Evolutionary conservation across 2,329 filamentous ascomycete species (phyloP).

Genomic region (Coleophoma cylindrospora): DNA sequence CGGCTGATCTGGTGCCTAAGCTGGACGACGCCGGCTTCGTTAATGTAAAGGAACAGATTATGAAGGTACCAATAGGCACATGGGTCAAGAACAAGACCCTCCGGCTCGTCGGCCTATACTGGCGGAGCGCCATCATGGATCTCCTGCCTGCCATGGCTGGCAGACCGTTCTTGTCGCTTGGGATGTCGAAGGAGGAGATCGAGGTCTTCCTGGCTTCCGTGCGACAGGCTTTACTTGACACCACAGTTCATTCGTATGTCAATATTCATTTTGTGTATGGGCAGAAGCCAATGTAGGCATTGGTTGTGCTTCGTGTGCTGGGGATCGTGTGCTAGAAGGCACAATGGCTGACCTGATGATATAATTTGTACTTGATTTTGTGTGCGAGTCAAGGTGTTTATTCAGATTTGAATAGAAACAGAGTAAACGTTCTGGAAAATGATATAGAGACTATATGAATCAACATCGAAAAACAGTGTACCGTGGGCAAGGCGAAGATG

Average conservation of each 20-base stretch:
- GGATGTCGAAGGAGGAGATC: constrained; percentile 28
- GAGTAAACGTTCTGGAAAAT: too few relatives aligned
- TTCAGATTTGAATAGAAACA: too few relatives aligned
- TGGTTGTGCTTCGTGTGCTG: too few relatives aligned
- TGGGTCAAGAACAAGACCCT: constrained; percentile 45
- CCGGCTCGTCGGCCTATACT: constrained; percentile 40
- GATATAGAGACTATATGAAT: too few relatives aligned
- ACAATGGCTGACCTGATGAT: too few relatives aligned
- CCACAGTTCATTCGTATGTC: constrained; percentile 27
- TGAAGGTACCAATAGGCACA: constrained; percentile 41
- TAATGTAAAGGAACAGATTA: constrained; percentile 40
- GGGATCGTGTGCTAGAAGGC: too few relatives aligned
- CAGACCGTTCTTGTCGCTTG: constrained; percentile 19
- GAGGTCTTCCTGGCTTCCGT: constrained; percentile 30
- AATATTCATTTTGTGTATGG: background rate
- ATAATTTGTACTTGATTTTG: too few relatives aligned
- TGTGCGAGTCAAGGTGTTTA: too few relatives aligned
- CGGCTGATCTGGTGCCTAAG: constrained; percentile 25
- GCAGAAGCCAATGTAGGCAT: too few relatives aligned
- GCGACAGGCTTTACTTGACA: constrained; percentile 28
- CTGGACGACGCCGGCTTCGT: constrained; percentile 46
- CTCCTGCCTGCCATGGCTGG: constrained; percentile 24
- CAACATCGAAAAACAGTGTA: too few relatives aligned
- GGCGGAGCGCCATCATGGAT: constrained; percentile 8
- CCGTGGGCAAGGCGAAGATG: too few relatives aligned